Base-by-base conservation (phyloP, 148 eudicot species). In the Pharnaceum exiguum region DNA sequence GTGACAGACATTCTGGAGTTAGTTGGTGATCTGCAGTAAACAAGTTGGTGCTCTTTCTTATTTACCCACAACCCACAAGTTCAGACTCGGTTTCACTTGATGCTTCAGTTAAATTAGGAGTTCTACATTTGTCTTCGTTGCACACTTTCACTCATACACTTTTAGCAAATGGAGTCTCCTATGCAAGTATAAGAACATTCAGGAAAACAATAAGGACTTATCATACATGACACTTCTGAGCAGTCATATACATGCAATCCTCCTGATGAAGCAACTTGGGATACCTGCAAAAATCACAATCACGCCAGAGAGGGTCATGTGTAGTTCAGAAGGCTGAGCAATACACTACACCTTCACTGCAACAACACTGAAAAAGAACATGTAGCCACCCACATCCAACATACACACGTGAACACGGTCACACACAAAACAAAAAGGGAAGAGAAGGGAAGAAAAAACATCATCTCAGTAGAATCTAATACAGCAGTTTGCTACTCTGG, bases 191-290 rank as follows among this genome's bases (percentile, higher is more conserved):
- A 36, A 38, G 27, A 21, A 39, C 28, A 19, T 7, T 23, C 13
- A 5, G 17, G 49, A 62, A 47, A 27, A 46, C 0, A 35, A 2
- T 29, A 65, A 10, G n/a, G 5, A n/a, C 32, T 35, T 63, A 7
- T 59, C 75, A 44, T 84, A 91, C 97, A 81, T 18, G 94, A 72
- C 62, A 87, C 72, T 58, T 70, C 74, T 4, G 85, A 73, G 76
- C 84, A 91, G 66, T 91, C 97, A 54, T 47, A 63, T 35, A 91
- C 24, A 19, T 90, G 87, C 76, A 75, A 79, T 66, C 96, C 97
- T 77, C 70, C 84, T 8, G 55, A 49, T 55, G 94, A 75, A 60
- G 86, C 90, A 74, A 74, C 63, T 66, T 85, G 90, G 65, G 97
- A 91, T 57, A 77, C 75, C 97, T 91, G 75, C 72, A 76, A 71